Conservation (phyloP, 2,329 filamentous ascomycete genomes). For the Exophiala lecanii-corni region DNA sequence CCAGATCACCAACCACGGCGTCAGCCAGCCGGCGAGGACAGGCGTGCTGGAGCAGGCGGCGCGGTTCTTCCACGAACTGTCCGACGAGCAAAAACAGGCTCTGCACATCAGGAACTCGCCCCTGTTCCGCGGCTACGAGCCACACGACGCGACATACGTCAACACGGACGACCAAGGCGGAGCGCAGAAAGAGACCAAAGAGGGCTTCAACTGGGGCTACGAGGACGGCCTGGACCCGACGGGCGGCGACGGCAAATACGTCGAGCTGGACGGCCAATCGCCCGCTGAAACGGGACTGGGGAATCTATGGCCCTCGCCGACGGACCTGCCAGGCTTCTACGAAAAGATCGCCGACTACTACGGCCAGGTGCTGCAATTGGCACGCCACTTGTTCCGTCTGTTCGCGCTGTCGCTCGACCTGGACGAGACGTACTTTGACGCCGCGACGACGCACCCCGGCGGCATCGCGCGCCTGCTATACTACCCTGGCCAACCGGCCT, state of each 20-base stretch:
- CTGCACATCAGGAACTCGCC: conserved; percentile 36
- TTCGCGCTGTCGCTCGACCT: conserved; percentile 55
- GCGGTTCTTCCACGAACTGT: conserved; percentile 41
- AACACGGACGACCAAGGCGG: conserved; percentile 22
- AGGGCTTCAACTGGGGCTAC: conserved; percentile 28
- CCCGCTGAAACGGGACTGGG: conserved; percentile 9
- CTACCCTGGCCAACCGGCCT: conserved; percentile 24
- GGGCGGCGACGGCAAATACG: conserved; percentile 20
- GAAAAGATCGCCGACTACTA: conserved; percentile 46
- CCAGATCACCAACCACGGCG: conserved; percentile 49
- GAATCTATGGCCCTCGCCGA: conserved; percentile 25
- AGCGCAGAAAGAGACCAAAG: conserved; percentile 22
- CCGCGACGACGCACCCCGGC: conserved; percentile 49
- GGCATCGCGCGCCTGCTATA: conserved; percentile 28
- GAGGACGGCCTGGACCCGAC: conserved; percentile 24
- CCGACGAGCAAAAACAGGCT: conserved; percentile 26
- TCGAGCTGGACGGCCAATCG: conserved; percentile 23
- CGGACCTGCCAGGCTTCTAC: conserved; percentile 40
- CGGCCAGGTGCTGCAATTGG: conserved; percentile 45
- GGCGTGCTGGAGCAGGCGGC: conserved; percentile 40
- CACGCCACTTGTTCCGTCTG: conserved; percentile 47
- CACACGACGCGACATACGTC: conserved; percentile 22
- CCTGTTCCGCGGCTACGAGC: conserved; percentile 27
- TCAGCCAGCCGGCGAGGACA: conserved; percentile 39
- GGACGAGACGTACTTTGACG: conserved; percentile 53